Base-by-base conservation (phyloP, 139 green algal genomes). In the Micractinium conductrix region DNA sequence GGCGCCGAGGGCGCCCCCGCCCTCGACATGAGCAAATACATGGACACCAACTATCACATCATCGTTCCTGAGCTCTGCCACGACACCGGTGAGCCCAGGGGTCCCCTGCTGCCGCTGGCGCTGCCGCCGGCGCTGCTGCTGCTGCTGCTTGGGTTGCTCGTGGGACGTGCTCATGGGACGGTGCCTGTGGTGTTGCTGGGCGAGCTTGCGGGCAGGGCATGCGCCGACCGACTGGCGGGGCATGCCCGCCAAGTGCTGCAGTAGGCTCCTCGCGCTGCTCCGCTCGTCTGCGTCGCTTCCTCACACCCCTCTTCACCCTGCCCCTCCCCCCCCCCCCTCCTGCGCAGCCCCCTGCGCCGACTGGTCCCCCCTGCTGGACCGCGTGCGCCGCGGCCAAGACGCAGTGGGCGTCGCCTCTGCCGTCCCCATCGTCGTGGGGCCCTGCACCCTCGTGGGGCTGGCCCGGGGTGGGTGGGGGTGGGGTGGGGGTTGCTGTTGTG, bases 11-110 rank as follows among this genome's bases (percentile, higher is more conserved):
- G 85, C 30, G 86, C 84, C 35, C 43, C 72, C 9, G 95, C 95
- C 14, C 87, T 96, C 75, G 95, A 98, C 89, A 97, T 98, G 95
- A 92, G 80, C 82, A 98, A 98, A 84, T 96, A 92, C 83, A 95
- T 98, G 19, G 95, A 98, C 92, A 98, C 94, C 86, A 98, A 98
- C 91, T 98, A 98, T 85, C 95, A 98, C 87, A 95, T 92, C 88
- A 63, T 97, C 84, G 93, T 94, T 16, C 95, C 95, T 26, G 95
- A 98, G 90, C 88, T 98, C 33, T 80, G 80, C 35, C 4, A 28
- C 28, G 67, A 78, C 2, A 79, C 68, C 21, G 67, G 80, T 82
- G 76, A 73, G 76, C 6, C n/a, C n/a, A n/a, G n/a, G n/a, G n/a
- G n/a, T n/a, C n/a, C n/a, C n/a, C n/a, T n/a, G n/a, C n/a, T n/a